Evolutionary conservation across 805 yeast genomes (phyloP).

Genomic region (Yarrowia sp.): DNA sequence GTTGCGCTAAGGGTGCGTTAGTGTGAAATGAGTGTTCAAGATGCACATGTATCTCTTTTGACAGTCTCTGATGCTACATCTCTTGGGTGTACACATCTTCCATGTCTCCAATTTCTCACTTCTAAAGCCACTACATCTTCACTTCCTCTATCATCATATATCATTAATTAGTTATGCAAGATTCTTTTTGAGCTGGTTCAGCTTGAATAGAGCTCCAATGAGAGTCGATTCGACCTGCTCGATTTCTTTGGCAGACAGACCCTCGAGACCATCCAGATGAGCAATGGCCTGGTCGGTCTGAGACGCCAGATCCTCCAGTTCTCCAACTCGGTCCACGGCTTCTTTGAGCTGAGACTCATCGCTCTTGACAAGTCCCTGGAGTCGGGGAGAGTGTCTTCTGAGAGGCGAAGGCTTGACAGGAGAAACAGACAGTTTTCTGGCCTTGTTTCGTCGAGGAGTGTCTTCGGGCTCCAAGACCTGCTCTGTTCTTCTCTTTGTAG

Average conservation of each 20-base stretch:
- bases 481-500: not conserved
- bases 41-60: too few species aligned
- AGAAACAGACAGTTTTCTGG: conserved; percentile 3
- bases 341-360: not conserved
- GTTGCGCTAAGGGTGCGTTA: too few species aligned
- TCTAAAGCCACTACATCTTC: too few species aligned
- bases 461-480: not conserved
- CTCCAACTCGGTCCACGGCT: not conserved
- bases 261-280: not conserved
- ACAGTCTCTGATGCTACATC: too few species aligned
- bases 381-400: not conserved
- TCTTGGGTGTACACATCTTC: too few species aligned
- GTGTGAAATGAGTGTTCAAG: too few species aligned
- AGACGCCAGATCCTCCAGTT: not conserved
- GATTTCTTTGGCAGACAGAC: not conserved
- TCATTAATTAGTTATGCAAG: conserved; percentile 12
- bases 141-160: too few species aligned
- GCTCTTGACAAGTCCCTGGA: not conserved
- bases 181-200: conserved; percentile 22
- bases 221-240: conserved; percentile 13
- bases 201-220: conserved; percentile 32
- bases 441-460: conserved; percentile 9
- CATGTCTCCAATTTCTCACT: too few species aligned
- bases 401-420: conserved; percentile 20
- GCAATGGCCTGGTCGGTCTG: not conserved